These are phyloP conservation scores for Apiospora hydei DNA, from an alignment of 2,329 filamentous ascomycete species.

Conservation along the genomic window DNA sequence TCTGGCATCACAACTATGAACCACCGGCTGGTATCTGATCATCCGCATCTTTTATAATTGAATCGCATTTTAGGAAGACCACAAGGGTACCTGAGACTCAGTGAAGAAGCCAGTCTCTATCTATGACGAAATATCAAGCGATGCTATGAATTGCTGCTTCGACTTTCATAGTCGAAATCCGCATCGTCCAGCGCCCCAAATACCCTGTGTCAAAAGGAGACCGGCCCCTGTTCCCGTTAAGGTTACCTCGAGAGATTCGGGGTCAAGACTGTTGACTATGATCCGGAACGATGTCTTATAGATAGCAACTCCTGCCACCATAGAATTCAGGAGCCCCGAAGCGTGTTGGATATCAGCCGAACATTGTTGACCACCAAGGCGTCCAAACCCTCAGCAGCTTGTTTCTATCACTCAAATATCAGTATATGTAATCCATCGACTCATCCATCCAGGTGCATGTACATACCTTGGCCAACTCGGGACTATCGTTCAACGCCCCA, in stretches of 20 bases:
- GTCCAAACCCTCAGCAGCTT: conserved; percentile 25
- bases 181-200: background rate
- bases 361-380: conserved; percentile 27
- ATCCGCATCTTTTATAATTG: background rate
- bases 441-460: background rate
- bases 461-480: conserved; percentile 26
- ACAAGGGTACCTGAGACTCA: background rate
- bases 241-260: background rate
- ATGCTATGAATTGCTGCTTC: background rate
- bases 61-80: background rate
- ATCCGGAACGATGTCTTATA: too few species aligned
- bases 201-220: background rate
- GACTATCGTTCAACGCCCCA: conserved; percentile 27
- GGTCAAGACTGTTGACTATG: too few species aligned
- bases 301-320: background rate
- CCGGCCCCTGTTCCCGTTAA: background rate
- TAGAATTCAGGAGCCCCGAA: background rate
- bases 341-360: conserved; percentile 25
- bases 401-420: conserved; percentile 15
- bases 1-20: background rate
- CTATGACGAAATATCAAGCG: background rate
- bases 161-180: too few species aligned
- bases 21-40: background rate
- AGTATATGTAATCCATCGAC: background rate
- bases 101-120: background rate